A percentile compares a stretch with the other conserved stretches of the same genome.
phyloP scores from a whole-genome alignment of 2,329 filamentous ascomycete genomes.

The Onygenales sp. region DNA sequence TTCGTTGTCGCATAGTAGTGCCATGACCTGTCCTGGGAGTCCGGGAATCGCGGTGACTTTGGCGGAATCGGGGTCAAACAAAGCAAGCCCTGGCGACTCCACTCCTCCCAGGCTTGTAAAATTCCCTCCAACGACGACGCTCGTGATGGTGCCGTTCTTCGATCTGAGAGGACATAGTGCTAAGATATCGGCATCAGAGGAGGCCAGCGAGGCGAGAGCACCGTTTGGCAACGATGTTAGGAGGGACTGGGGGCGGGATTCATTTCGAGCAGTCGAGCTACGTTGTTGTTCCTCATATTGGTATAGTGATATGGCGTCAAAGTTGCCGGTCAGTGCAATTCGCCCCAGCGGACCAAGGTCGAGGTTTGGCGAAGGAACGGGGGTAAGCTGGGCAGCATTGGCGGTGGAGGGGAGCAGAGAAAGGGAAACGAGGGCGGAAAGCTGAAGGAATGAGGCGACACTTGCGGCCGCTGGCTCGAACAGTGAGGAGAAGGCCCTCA shows the following conservation, averaged over 20 bases:
- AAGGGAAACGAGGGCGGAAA: constrained; percentile 16
- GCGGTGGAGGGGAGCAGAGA: constrained; percentile 7
- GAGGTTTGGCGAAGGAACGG: constrained; percentile 38
- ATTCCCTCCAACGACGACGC: constrained; percentile 82
- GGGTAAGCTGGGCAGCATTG: constrained; percentile 26
- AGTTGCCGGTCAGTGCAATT: constrained; percentile 80
- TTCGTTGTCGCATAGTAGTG: constrained; percentile 70
- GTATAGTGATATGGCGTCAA: constrained; percentile 84
- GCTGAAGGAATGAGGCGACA: constrained; percentile 21
- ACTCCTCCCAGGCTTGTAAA: constrained; percentile 81
- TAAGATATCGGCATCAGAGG: constrained; percentile 74
- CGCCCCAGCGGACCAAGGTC: constrained; percentile 70
- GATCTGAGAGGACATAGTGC: constrained; percentile 75
- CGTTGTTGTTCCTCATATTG: constrained; percentile 71
- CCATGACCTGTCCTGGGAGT: constrained; percentile 70
- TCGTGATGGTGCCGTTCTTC: constrained; percentile 56
- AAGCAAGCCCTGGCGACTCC: constrained; percentile 66
- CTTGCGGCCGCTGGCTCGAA: constrained; percentile 35
- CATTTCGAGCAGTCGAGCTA: constrained; percentile 24
- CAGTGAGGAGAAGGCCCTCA: constrained; percentile 35
- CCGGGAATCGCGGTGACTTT: constrained; percentile 67
- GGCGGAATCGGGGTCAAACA: constrained; percentile 66
- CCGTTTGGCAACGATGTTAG: constrained; percentile 79
- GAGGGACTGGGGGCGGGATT: constrained; percentile 57
- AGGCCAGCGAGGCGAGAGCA: constrained; percentile 62